These are phyloP conservation scores for Pythium sp. DNA, from an alignment of 352 stramenopile species.

Conservation along the genomic window DNA sequence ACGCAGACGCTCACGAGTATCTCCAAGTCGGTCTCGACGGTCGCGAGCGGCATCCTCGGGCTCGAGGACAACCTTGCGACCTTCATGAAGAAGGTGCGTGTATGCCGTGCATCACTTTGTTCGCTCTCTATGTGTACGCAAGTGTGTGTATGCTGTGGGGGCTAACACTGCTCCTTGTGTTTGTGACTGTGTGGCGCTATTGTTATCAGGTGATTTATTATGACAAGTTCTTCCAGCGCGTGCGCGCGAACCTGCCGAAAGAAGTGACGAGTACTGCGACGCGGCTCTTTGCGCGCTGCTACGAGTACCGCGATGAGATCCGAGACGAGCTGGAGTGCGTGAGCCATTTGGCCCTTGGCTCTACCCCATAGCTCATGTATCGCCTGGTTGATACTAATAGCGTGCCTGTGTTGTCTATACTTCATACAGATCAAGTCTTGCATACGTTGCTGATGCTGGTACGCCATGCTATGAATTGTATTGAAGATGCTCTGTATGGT, in stretches of 20 bases:
- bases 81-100: slow-evolving; percentile 80
- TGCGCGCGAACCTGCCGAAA: slow-evolving; percentile 51
- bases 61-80: slow-evolving; percentile 77
- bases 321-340: slow-evolving; percentile 79
- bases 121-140: background rate
- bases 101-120: too few species aligned
- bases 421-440: slow-evolving; percentile 47
- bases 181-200: too few species aligned
- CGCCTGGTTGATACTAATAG: background rate
- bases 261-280: slow-evolving; percentile 54
- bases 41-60: slow-evolving; percentile 61
- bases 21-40: slow-evolving; percentile 78
- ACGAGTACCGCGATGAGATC: slow-evolving; percentile 82
- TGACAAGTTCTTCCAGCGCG: slow-evolving; percentile 79
- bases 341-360: slow-evolving; percentile 16
- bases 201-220: slow-evolving; percentile 75
- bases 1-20: slow-evolving; percentile 83
- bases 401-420: background rate
- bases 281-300: slow-evolving; percentile 69
- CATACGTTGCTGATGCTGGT: slow-evolving; percentile 65
- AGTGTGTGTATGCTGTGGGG: background rate
- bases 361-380: background rate
- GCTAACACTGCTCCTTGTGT: background rate
- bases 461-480: background rate
- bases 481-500: background rate